These are phyloP conservation scores for Raffaelea arxii DNA, from an alignment of 2,329 filamentous ascomycete species.

Conservation along the genomic window DNA sequence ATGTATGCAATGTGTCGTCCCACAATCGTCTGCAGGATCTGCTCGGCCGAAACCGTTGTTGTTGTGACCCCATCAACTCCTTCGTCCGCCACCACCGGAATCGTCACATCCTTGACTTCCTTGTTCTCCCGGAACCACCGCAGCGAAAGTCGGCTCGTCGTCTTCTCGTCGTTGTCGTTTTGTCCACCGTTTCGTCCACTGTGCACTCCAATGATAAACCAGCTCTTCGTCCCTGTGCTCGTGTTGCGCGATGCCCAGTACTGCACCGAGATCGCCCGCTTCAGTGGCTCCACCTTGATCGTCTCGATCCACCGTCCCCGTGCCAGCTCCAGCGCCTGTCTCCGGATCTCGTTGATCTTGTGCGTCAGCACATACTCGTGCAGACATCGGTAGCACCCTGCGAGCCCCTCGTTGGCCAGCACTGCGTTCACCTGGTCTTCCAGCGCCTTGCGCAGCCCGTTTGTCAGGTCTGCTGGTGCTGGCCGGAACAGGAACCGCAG, in stretches of 20 bases:
- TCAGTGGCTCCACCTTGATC: constrained; percentile 67
- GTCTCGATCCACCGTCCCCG: constrained; percentile 68
- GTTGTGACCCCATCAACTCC: no score
- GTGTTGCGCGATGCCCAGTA: constrained; percentile 69
- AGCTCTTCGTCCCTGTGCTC: constrained; percentile 61
- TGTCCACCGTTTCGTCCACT: constrained; percentile 39
- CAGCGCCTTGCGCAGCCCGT: constrained; percentile 53
- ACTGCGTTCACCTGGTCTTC: constrained; percentile 64
- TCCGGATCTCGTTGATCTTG: constrained; percentile 74
- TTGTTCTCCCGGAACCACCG: constrained; percentile 82
- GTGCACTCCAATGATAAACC: constrained; percentile 78
- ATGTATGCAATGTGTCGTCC: constrained; percentile 65
- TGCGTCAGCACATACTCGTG: constrained; percentile 84
- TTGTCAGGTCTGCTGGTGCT: constrained; percentile 49
- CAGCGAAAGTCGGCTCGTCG: constrained; percentile 19
- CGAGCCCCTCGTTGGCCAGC: constrained; percentile 60
- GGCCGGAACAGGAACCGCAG: constrained; percentile 77
- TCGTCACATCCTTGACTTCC: constrained; percentile 52
- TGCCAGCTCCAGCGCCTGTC: constrained; percentile 64
- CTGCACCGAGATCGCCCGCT: constrained; percentile 75
- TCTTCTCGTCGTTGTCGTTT: not conserved
- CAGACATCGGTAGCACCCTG: constrained; percentile 74
- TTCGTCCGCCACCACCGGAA: constrained; percentile 16
- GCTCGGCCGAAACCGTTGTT: constrained; percentile 65
- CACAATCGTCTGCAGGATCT: constrained; percentile 63